Evolutionary conservation across 306 rosid species (phyloP), one percentile per base, ranked within the genome.

Genomic region (Acacia melanoxylon): DNA sequence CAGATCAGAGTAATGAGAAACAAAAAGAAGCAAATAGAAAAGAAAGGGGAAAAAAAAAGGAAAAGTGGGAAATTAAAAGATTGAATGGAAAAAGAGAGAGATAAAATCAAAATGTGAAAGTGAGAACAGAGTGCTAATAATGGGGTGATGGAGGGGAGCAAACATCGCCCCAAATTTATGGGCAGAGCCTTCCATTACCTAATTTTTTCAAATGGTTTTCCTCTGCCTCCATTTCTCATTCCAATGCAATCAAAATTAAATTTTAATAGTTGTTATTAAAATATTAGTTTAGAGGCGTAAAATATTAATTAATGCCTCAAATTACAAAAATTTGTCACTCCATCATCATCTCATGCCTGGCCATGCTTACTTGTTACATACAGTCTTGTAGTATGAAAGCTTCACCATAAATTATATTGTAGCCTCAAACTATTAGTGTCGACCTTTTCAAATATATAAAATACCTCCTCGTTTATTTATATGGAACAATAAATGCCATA

Each of bases 71-170:
- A 76, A 37, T 37, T 37, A 37, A 37, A 68, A 71, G 31, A 72
- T 75, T 79, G 56, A 69, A 81, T 5, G 46, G 62, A 61, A 27
- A 35, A 84, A 79, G 78, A 85, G 85, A 82, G 84, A 90, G 77
- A 89, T 78, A 77, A 9, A n/a, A 20, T 20, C 27, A 56, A 56
- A 56, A 56, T 8, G 87, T 83, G 78, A 68, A 80, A 72, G 77
- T 62, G 10, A 61, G 89, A 87, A 88, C 68, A 81, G 80, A 69
- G 74, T 81, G 87, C 61, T 83, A 86, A 81, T 88, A 81, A 85
- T 89, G 93, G 80, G 88, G 88, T 90, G 82, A 90, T 91, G 98
- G 98, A 89, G 86, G 92, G 87, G 98, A 91, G 97, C 83, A 90
- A 95, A 87, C 58, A 80, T 89, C 97, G 97, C 87, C 81, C 72